Base-by-base conservation (phyloP, 139 green algal species). In the Volvox africanus region DNA sequence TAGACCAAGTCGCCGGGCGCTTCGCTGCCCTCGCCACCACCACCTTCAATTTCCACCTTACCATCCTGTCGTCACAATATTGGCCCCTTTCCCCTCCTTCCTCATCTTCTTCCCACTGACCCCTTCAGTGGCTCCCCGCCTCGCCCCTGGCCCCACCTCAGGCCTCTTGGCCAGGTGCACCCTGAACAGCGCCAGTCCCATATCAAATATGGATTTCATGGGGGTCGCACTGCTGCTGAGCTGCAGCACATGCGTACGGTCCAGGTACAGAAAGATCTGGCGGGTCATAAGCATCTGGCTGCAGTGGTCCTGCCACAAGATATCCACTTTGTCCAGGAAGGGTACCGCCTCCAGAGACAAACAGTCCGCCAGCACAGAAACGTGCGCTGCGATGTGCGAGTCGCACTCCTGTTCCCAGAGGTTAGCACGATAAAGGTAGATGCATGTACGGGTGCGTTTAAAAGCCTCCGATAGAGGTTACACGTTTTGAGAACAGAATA, bases 261-360 rank as follows among this genome's bases (percentile, higher is more conserved):
- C 98, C 77, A 99, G 94, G 93, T 99, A 99, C 33, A 99, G 93
- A 89, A 99, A 99, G 80, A 99, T 98, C 24, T 96, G 97, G 1
- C 98, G 95, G 30, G 98, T 98, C 55, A 96, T 96, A 67, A 99
- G 95, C 93, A 98, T 97, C 91, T 98, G 95, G 21, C 89, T 62
- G 94, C 94, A 98, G 93, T 99, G 95, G 67, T 98, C 93, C 73
- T 94, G 73, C 97, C 97, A 99, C 50, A 92, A 73, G 1, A 86
- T 87, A 62, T 96, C 95, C 35, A 99, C 92, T 17, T 90, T 84
- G 61, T 96, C 89, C 75, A 99, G 91, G 92, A 99, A 99, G 2
- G 94, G 68, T 12, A 96, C 87, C 1, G 96, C 87, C 24, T 97
- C 97, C 71, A 96, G 87, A n/a, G 87, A 62, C 33, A 94, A 69